Evolutionary conservation across 805 yeast species (phyloP).

Genomic region (Wickerhamiella bombiphila): DNA sequence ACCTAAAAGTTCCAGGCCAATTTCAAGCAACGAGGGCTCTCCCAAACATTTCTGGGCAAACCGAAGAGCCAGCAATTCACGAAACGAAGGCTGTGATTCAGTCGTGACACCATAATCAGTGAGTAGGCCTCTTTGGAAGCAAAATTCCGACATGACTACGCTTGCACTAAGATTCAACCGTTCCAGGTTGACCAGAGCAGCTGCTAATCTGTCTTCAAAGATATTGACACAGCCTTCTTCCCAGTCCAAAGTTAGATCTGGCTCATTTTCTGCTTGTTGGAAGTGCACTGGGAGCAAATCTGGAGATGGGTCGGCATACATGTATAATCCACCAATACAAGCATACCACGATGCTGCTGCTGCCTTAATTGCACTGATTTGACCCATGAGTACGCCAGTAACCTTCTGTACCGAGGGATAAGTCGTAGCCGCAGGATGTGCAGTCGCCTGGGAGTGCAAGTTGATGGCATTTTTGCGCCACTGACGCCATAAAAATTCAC

Average conservation of each 20-base stretch:
- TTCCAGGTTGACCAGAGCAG: constrained; percentile 11
- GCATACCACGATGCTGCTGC: constrained; percentile 10
- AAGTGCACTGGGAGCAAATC: constrained; percentile 7
- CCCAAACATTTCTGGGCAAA: constrained; percentile 10
- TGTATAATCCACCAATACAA: constrained; percentile 10
- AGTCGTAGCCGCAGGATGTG: neutral
- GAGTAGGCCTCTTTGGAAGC: constrained; percentile 9
- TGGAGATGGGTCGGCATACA: constrained; percentile 12
- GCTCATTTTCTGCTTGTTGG: constrained; percentile 3
- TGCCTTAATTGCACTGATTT: neutral
- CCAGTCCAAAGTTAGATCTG: constrained; percentile 11
- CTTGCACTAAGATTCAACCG: constrained; percentile 10
- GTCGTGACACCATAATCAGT: constrained; percentile 6
- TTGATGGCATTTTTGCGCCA: constrained; percentile 12
- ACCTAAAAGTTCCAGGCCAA: constrained; percentile 11
- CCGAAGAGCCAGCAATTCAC: constrained; percentile 12
- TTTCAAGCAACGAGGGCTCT: constrained; percentile 5
- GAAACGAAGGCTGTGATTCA: too few relatives aligned
- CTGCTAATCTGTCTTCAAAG: constrained; percentile 9
- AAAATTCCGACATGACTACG: constrained; percentile 13
- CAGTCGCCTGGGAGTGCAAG: constrained; percentile 5
- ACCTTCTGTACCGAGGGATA: constrained; percentile 4
- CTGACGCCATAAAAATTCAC: constrained; percentile 9
- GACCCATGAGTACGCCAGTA: constrained; percentile 9
- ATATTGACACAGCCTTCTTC: constrained; percentile 14